Evolutionary conservation across 2,329 filamentous ascomycete genomes (phyloP).

Genomic region (Colletotrichum theobromicola): DNA sequence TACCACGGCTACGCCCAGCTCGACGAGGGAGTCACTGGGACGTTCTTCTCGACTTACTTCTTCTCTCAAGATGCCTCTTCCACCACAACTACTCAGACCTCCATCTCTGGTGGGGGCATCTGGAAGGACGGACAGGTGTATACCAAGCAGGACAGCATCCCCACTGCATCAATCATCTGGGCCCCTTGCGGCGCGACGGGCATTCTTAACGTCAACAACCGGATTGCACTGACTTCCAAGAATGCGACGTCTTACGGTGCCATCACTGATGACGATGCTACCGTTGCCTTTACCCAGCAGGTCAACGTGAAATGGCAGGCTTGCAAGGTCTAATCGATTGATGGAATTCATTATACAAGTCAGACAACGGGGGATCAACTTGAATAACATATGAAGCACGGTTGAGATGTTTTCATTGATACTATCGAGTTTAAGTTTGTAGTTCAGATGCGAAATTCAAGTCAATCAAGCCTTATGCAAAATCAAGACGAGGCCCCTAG

Average conservation of each 20-base stretch:
- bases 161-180: conserved; percentile 49
- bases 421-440: neutral
- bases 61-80: conserved; percentile 50
- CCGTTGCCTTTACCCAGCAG: conserved; percentile 43
- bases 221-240: conserved; percentile 37
- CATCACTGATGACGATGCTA: conserved; percentile 44
- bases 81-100: conserved; percentile 49
- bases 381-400: neutral
- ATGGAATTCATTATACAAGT: neutral
- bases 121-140: conserved; percentile 50
- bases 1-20: conserved; percentile 54
- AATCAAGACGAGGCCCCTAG: neutral
- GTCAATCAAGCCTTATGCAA: conserved; percentile 32
- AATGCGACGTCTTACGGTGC: conserved; percentile 35
- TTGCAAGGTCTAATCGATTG: conserved; percentile 10
- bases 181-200: conserved; percentile 50
- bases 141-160: conserved; percentile 50
- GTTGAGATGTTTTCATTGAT: neutral
- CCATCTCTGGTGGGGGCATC: conserved; percentile 44
- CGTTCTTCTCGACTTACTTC: conserved; percentile 52
- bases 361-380: neutral
- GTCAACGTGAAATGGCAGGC: conserved; percentile 37
- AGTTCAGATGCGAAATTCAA: conserved; percentile 22
- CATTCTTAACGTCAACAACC: conserved; percentile 48
- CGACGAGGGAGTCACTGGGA: conserved; percentile 47